Evolutionary conservation across 2,329 filamentous ascomycete genomes (phyloP).

Genomic region (Trichothecium sympodiale): DNA sequence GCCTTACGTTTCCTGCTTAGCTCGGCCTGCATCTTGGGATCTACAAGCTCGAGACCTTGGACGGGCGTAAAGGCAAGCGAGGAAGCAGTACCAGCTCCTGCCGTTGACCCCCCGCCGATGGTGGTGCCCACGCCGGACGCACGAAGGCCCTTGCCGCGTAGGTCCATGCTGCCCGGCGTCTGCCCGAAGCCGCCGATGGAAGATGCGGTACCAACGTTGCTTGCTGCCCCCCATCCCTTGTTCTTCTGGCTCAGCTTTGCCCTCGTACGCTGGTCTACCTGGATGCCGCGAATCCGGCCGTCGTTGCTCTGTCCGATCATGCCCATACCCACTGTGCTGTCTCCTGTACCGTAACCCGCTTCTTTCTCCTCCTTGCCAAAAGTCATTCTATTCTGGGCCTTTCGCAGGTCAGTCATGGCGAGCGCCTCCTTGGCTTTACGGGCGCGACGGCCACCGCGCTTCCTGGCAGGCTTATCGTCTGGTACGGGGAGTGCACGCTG

Average conservation of each 20-base stretch:
- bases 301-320: constrained; percentile 90
- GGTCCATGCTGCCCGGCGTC: constrained; percentile 49
- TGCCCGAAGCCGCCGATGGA: constrained; percentile 72
- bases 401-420: constrained; percentile 92
- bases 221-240: constrained; percentile 80
- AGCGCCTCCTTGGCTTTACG: constrained; percentile 93
- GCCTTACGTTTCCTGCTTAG: constrained; percentile 83
- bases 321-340: constrained; percentile 76
- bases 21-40: constrained; percentile 83
- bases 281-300: constrained; percentile 76
- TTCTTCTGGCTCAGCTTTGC: constrained; percentile 93
- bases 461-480: constrained; percentile 88
- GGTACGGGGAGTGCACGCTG: constrained; percentile 78
- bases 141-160: constrained; percentile 70
- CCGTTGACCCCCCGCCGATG: constrained; percentile 27
- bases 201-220: constrained; percentile 57
- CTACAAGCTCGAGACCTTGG: constrained; percentile 88
- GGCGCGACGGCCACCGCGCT: constrained; percentile 81
- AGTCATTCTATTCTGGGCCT: constrained; percentile 90
- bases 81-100: constrained; percentile 61
- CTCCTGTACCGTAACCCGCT: constrained; percentile 78
- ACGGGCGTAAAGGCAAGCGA: constrained; percentile 89
- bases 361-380: constrained; percentile 95
- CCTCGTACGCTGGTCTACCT: constrained; percentile 86
- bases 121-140: constrained; percentile 71